Evolutionary conservation across 495 filamentous ascomycete species (phyloP).

Genomic region (Penicillium lagena): DNA sequence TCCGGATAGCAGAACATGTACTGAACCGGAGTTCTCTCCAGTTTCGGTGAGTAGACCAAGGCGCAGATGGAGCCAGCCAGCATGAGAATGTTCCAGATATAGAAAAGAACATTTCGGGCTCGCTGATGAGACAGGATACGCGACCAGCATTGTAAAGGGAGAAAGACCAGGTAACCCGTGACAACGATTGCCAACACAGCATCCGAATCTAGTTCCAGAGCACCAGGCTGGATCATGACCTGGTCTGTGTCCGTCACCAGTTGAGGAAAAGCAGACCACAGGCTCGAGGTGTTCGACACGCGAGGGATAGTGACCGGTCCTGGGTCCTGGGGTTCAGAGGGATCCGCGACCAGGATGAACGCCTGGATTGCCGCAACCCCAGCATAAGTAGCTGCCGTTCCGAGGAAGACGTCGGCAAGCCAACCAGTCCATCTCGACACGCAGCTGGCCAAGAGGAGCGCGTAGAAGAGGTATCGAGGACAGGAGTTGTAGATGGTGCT

Average conservation of each 20-base stretch:
- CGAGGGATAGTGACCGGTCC: constrained; percentile 19
- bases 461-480: constrained; percentile 31
- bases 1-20: constrained; percentile 30
- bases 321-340: constrained; percentile 2
- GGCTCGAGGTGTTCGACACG: constrained; percentile 11
- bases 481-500: constrained; percentile 31
- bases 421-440: constrained; percentile 30
- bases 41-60: constrained; percentile 15
- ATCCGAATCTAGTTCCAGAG: constrained; percentile 27
- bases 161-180: constrained; percentile 31
- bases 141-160: constrained; percentile 31
- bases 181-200: constrained; percentile 31
- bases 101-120: constrained; percentile 21
- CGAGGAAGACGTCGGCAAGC: constrained; percentile 25
- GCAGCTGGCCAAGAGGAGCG: constrained; percentile 20
- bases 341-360: constrained; percentile 24
- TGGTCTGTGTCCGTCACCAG: constrained; percentile 15
- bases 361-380: constrained; percentile 28
- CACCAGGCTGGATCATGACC: constrained; percentile 16
- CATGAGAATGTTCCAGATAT: constrained; percentile 27
- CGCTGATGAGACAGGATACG: constrained; percentile 18
- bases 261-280: constrained; percentile 14
- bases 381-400: constrained; percentile 27
- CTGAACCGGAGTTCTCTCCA: constrained; percentile 11
- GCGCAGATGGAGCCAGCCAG: constrained; percentile 23